Evolutionary conservation across 1,284 basidiomycete genomes (phyloP).

Genomic region (Apiotrichum porosum): DNA sequence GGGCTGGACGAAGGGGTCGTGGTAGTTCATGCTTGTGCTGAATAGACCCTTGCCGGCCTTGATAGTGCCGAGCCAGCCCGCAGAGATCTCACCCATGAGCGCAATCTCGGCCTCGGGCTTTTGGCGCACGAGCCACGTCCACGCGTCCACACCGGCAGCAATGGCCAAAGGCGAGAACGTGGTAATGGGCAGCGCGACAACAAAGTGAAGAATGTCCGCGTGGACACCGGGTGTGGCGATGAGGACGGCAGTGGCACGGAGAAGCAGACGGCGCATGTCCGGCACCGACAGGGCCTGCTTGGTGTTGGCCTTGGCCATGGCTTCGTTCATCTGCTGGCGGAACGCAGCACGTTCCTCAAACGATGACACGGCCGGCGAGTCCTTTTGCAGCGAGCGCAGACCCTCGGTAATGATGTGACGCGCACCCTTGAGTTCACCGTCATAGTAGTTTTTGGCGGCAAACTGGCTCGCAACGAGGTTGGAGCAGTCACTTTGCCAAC

Average conservation of each 20-base stretch:
- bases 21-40: conserved; percentile 68
- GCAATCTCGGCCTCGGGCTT: conserved; percentile 69
- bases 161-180: conserved; percentile 83
- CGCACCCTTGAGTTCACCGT: conserved; percentile 78
- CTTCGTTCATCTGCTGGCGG: conserved; percentile 63
- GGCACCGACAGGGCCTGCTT: conserved; percentile 69
- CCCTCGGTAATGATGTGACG: conserved; percentile 56
- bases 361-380: conserved; percentile 58
- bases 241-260: conserved; percentile 77
- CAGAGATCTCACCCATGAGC: conserved; percentile 78
- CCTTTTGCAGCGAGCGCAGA: conserved; percentile 58
- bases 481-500: conserved; percentile 61
- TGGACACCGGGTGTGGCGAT: conserved; percentile 73
- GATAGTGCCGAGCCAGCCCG: conserved; percentile 82
- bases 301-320: conserved; percentile 62
- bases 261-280: conserved; percentile 78
- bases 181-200: conserved; percentile 84
- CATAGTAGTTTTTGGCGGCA: conserved; percentile 76
- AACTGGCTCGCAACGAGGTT: conserved; percentile 73
- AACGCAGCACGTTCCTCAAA: conserved; percentile 60
- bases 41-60: conserved; percentile 75
- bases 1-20: conserved; percentile 80
- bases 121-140: conserved; percentile 94
- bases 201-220: conserved; percentile 76
- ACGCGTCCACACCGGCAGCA: conserved; percentile 82